Conservation (phyloP, 305 asterid genomes). For the Petunia hybrid region DNA sequence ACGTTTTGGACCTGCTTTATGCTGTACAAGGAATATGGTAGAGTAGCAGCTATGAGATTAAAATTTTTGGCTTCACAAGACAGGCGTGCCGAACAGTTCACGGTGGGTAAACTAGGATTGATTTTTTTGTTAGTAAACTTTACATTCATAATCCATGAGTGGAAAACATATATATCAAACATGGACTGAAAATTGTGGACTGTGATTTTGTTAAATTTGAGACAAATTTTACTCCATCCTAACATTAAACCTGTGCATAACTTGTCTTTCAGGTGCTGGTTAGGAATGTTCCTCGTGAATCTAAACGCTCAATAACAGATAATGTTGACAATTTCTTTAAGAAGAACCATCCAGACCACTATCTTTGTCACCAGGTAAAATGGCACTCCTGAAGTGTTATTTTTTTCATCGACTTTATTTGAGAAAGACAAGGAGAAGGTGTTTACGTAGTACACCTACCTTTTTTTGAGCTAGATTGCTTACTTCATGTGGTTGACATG, state of each 20-base stretch:
- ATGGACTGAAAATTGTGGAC: neutral
- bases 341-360: slow-evolving; percentile 85
- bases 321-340: slow-evolving; percentile 72
- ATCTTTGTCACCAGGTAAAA: slow-evolving; percentile 91
- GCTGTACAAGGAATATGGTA: slow-evolving; percentile 91
- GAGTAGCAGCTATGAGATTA: slow-evolving; percentile 80
- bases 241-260: neutral
- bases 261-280: slow-evolving; percentile 77
- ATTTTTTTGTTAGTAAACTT: neutral
- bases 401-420: neutral
- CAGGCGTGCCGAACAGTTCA: slow-evolving; percentile 86
- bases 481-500: slow-evolving; percentile 24
- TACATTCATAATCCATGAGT: neutral
- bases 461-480: slow-evolving; percentile 3
- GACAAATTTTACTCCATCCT: slow-evolving; percentile 6
- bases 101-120: slow-evolving; percentile 57
- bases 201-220: neutral
- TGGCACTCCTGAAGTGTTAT: slow-evolving; percentile 15
- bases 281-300: slow-evolving; percentile 75
- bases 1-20: slow-evolving; percentile 88
- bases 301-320: slow-evolving; percentile 76
- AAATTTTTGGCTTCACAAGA: slow-evolving; percentile 82
- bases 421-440: neutral
- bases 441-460: neutral
- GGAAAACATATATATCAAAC: neutral